phyloP scores from a whole-genome alignment of 805 yeast genomes.

The Saturnispora quitensis region DNA sequence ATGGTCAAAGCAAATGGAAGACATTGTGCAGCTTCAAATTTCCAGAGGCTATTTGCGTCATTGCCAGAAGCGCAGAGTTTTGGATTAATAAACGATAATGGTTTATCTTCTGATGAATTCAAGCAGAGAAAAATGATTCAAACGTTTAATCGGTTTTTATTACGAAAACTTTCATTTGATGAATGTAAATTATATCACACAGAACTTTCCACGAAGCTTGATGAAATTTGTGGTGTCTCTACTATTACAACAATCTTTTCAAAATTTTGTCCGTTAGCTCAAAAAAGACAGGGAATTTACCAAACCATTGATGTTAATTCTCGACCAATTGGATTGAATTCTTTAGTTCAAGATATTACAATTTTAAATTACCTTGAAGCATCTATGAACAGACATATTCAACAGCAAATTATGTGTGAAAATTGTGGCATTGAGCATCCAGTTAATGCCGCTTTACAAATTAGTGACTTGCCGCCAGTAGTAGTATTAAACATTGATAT shows the following conservation, averaged over 20 bases:
- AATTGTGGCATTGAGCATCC: constrained; percentile 42
- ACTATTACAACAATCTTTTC: constrained; percentile 35
- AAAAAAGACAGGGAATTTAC: constrained; percentile 28
- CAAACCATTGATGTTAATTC: constrained; percentile 36
- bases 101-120: constrained; percentile 34
- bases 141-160: constrained; percentile 49
- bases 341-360: constrained; percentile 24
- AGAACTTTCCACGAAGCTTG: constrained; percentile 14
- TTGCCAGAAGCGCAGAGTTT: constrained; percentile 41
- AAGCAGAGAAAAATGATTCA: constrained; percentile 39
- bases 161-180: constrained; percentile 44
- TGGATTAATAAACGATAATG: constrained; percentile 46
- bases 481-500: constrained; percentile 53
- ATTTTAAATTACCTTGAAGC: constrained; percentile 54
- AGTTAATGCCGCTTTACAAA: constrained; percentile 43
- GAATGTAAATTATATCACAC: constrained; percentile 29
- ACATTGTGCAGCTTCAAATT: constrained; percentile 76
- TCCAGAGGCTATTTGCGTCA: constrained; percentile 44
- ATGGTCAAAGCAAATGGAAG: constrained; percentile 68
- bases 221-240: constrained; percentile 33
- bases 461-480: constrained; percentile 54
- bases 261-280: constrained; percentile 31
- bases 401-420: constrained; percentile 45
- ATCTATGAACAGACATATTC: constrained; percentile 43
- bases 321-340: constrained; percentile 26